Conservation (phyloP, 768 basidiomycete species). For the Trametes cinnabarina region DNA sequence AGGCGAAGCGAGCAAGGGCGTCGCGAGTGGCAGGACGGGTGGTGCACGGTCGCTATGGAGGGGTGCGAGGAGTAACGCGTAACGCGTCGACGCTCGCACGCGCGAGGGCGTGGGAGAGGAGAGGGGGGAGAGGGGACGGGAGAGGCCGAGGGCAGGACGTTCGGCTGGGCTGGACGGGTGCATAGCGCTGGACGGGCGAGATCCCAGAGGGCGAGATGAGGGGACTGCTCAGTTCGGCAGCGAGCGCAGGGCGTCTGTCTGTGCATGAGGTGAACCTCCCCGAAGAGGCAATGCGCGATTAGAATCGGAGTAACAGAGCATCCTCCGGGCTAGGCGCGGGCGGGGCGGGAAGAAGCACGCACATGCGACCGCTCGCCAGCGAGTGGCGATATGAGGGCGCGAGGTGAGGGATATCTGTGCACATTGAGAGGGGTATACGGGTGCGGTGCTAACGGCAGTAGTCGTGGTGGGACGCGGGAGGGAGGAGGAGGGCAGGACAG, state of each 20-base stretch:
- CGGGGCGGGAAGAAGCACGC: not conserved
- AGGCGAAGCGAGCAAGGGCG: not conserved
- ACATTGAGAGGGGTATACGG: too few species aligned
- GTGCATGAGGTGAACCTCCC: slow-evolving; percentile 7
- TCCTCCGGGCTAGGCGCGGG: slow-evolving; percentile 2
- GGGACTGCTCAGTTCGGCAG: slow-evolving; percentile 23
- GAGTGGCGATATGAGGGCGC: too few species aligned
- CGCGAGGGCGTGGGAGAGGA: not conserved
- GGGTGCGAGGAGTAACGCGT: not conserved
- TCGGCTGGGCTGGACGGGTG: slow-evolving; percentile 18
- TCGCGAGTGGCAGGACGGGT: not conserved
- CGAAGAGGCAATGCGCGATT: slow-evolving; percentile 7
- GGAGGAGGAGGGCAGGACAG: not conserved
- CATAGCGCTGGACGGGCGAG: slow-evolving; percentile 6
- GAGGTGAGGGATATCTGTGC: too few species aligned
- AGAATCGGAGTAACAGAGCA: slow-evolving; percentile 6
- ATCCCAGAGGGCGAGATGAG: slow-evolving; percentile 21
- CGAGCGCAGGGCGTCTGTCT: slow-evolving; percentile 4
- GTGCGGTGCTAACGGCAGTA: not conserved
- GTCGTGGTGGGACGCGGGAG: not conserved
- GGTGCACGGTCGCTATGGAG: slow-evolving; percentile 6
- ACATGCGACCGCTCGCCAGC: not conserved
- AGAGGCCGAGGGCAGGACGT: slow-evolving; percentile 20
- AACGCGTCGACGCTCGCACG: not conserved
- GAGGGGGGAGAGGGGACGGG: slow-evolving; percentile 7